phyloP scores from a whole-genome alignment of 805 yeast genomes.

The Starmerella gropengiesseri region DNA sequence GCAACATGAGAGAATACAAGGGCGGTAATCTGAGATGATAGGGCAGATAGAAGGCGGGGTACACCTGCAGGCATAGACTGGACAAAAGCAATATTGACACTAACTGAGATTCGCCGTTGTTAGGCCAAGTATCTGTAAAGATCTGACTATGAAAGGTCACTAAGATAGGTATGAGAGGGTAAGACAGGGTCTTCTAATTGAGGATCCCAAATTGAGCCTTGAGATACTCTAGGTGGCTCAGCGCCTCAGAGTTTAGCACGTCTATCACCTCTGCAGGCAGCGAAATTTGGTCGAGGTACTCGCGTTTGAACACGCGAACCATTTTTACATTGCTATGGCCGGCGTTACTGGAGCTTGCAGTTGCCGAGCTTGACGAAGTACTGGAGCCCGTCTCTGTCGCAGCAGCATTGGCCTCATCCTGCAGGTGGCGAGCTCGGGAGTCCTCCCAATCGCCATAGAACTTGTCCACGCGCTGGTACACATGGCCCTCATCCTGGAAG shows the following conservation, averaged over 20 bases:
- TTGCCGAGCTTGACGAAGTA: too few species aligned
- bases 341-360: not conserved
- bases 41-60: too few species aligned
- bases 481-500: slow-evolving; percentile 22
- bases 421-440: not conserved
- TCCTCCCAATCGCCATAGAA: slow-evolving; percentile 23
- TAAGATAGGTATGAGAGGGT: too few species aligned
- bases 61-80: too few species aligned
- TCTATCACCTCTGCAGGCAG: slow-evolving; percentile 9
- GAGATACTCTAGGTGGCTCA: not conserved
- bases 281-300: slow-evolving; percentile 6
- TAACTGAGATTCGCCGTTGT: too few species aligned
- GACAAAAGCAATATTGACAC: too few species aligned
- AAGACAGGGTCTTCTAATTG: too few species aligned
- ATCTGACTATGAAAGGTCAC: too few species aligned
- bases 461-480: slow-evolving; percentile 15
- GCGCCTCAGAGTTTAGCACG: slow-evolving; percentile 13
- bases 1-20: too few species aligned
- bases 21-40: too few species aligned
- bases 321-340: not conserved
- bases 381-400: too few species aligned
- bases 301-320: slow-evolving; percentile 13
- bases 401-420: not conserved
- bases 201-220: not conserved
- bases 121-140: too few species aligned